Evolutionary conservation across 805 yeast genomes (phyloP), one percentile per base, ranked within the genome.

Genomic region (Candida insectalens): DNA sequence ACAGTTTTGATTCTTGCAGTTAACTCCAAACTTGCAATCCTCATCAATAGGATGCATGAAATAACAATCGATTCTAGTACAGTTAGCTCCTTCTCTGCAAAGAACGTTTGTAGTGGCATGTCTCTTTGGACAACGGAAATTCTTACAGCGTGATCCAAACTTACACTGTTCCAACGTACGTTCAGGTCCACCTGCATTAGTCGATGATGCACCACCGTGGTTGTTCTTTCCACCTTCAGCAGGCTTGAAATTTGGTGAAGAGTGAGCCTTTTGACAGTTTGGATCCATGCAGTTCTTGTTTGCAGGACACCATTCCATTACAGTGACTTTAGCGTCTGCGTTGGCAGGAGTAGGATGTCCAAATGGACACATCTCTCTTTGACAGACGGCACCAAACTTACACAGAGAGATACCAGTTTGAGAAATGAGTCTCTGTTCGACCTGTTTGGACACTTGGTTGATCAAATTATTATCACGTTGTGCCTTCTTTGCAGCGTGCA

Each of bases 311-410:
- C 94, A 83, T 43, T 74, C 79, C 31, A 71, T 59, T 13, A 69
- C 67, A 12, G 71, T 62, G 27, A 85, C 83, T 45, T 76, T 74
- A 19, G 87, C 85, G 40, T 70, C 75, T 41, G 68, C 72, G 58
- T 81, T 83, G 13, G 84, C 81, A 2, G 94, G 92, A 0, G 95
- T 83, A 29, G 96, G 95, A 52, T 87, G 96, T 18, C 87, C 95
- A 61, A 78, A 84, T 19, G 87, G 84, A 62, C 96, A 87, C 41
- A 73, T 59, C 40, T 76, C 84, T 49, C 82, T 83, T 17, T 83
- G 65, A 58, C 96, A 87, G 26, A 73, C 55, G 17, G 68, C 63
- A 32, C 89, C 92, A 56, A 73, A 87, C 52, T 81, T 82, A 63
- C 96, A 87, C 25, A 79, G 49, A 3, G 71, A 69, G 37, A 72